These are phyloP conservation scores for Solanum hybrid DNA, from an alignment of 305 asterid species.

Conservation along the genomic window DNA sequence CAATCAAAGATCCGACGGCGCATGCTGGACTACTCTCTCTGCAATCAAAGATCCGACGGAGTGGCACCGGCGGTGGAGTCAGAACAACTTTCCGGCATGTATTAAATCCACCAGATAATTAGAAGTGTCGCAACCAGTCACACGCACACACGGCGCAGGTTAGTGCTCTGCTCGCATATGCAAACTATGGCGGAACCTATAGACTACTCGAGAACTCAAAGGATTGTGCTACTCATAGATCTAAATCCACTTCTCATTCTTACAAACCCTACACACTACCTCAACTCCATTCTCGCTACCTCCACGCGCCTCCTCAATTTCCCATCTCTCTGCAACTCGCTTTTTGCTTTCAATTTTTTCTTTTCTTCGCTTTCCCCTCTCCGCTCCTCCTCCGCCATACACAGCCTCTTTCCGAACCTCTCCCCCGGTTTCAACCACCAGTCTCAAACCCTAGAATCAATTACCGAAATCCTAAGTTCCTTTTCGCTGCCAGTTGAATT, in stretches of 20 bases:
- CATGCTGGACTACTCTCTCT: background rate
- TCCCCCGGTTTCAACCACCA: constrained; percentile 29
- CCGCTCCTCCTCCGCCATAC: constrained; percentile 39
- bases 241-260: constrained; percentile 59
- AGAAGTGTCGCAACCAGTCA: background rate
- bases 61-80: background rate
- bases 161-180: constrained; percentile 2
- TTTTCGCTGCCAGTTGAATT: constrained; percentile 10
- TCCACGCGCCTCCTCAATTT: constrained; percentile 55
- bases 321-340: constrained; percentile 48
- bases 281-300: constrained; percentile 40
- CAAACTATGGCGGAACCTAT: constrained; percentile 31
- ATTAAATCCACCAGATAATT: background rate
- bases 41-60: background rate
- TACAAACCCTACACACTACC: constrained; percentile 43
- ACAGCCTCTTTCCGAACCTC: constrained; percentile 29
- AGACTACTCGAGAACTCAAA: constrained; percentile 54
- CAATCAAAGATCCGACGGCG: background rate
- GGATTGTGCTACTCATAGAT: constrained; percentile 71
- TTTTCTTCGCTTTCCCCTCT: constrained; percentile 72
- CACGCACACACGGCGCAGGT: background rate
- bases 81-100: background rate
- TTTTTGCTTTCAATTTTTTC: constrained; percentile 66
- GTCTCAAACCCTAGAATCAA: constrained; percentile 22
- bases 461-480: constrained; percentile 24